Percentiles rank a stretch among this genome's conserved stretches.
Conservation (phyloP, 176 grass and related monocot species). For the Otatea glauca region DNA sequence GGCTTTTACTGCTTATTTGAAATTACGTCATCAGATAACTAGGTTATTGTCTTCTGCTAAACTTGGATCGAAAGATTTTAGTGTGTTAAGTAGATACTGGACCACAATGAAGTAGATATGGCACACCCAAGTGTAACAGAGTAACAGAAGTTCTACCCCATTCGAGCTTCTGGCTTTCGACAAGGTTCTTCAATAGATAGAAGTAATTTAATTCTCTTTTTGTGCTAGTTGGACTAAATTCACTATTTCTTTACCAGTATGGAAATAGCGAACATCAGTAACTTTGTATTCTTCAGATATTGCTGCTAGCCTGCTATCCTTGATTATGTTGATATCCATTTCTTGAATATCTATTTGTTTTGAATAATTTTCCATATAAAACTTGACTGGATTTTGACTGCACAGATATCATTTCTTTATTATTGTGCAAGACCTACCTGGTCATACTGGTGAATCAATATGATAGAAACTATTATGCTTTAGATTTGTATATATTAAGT, state of each 20-base stretch:
- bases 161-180: neutral
- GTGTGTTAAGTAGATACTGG: neutral
- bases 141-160: neutral
- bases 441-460: neutral
- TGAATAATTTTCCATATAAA: neutral
- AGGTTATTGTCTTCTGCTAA: neutral
- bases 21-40: neutral
- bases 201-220: neutral
- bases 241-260: neutral
- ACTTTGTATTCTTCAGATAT: conserved; percentile 5
- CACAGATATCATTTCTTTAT: neutral
- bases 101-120: neutral
- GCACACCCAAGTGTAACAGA: neutral
- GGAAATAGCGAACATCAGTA: neutral
- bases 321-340: neutral
- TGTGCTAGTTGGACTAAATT: neutral
- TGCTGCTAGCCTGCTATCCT: neutral
- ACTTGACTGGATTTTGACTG: neutral
- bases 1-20: neutral
- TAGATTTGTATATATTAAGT: neutral
- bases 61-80: conserved; percentile 4
- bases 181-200: conserved; percentile 13
- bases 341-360: neutral
- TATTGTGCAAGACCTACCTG: neutral
- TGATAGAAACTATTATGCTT: neutral